Conservation (phyloP, 495 filamentous ascomycete genomes). For the Elasticomyces elasticus region DNA sequence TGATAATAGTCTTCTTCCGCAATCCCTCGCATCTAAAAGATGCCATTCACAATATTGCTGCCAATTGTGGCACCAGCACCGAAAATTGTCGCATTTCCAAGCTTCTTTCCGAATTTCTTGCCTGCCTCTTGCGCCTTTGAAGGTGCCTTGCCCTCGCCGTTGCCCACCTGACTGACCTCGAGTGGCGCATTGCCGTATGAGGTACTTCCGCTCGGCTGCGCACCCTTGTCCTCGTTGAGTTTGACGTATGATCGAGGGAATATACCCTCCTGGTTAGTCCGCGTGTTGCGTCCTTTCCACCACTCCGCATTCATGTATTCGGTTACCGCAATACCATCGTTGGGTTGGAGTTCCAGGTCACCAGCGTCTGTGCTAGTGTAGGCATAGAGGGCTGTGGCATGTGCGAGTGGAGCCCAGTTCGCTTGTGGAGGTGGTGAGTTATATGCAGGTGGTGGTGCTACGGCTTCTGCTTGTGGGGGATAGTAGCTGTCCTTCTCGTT, state of each 20-base stretch:
- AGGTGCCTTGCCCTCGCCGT: constrained; percentile 28
- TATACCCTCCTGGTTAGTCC: constrained; percentile 74
- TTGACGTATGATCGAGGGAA: constrained; percentile 87
- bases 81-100: constrained; percentile 52
- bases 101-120: constrained; percentile 71
- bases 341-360: constrained; percentile 63
- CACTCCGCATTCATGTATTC: constrained; percentile 95
- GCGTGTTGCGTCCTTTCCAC: constrained; percentile 81
- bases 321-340: constrained; percentile 66
- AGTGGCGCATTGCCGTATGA: constrained; percentile 40
- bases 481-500: constrained; percentile 35
- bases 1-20: no score
- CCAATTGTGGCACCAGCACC: constrained; percentile 76
- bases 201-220: constrained; percentile 17
- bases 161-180: constrained; percentile 23
- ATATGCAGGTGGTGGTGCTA: constrained; percentile 37
- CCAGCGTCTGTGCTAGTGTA: constrained; percentile 70
- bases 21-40: constrained; percentile 50
- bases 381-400: constrained; percentile 72
- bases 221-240: constrained; percentile 32
- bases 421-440: constrained; percentile 15
- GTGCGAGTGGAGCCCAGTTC: constrained; percentile 37
- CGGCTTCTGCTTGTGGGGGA: constrained; percentile 46
- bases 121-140: constrained; percentile 46
- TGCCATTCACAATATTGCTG: constrained; percentile 81